These are phyloP conservation scores for Tulasnella sp. DNA, from an alignment of 768 basidiomycete genomes.

Conservation along the genomic window DNA sequence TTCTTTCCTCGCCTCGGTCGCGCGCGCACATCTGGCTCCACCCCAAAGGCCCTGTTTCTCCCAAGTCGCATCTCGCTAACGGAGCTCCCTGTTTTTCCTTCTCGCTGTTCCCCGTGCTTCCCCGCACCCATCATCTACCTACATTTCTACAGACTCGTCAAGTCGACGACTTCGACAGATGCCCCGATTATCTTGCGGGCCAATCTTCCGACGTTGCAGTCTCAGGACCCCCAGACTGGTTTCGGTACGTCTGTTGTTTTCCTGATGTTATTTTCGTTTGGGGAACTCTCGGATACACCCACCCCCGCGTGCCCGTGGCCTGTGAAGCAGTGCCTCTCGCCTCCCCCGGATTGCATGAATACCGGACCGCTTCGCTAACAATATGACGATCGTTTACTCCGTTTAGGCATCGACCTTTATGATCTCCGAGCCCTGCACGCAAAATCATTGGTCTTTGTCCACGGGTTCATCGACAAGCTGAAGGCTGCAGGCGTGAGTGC, in stretches of 20 bases:
- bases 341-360: background rate
- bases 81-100: background rate
- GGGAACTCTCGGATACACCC: background rate
- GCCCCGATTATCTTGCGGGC: slow-evolving; percentile 10
- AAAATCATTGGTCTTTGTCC: slow-evolving; percentile 54
- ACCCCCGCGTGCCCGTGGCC: background rate
- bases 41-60: background rate
- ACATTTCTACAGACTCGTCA: slow-evolving; percentile 16
- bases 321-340: background rate
- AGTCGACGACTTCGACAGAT: background rate
- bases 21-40: background rate
- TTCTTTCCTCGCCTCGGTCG: background rate
- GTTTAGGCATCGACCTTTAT: slow-evolving; percentile 40
- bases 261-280: background rate
- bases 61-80: background rate
- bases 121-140: background rate
- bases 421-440: slow-evolving; percentile 60
- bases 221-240: slow-evolving; percentile 1
- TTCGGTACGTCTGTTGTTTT: background rate
- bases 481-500: slow-evolving; percentile 51
- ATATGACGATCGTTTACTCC: background rate
- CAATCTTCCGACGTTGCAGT: slow-evolving; percentile 18
- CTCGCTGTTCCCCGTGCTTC: background rate
- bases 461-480: slow-evolving; percentile 52
- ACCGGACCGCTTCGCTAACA: background rate